Percentiles rank a stretch among this genome's conserved stretches.
These are phyloP conservation scores for Sporothrix phasma DNA, from an alignment of 2,329 filamentous ascomycete genomes.

Conservation along the genomic window DNA sequence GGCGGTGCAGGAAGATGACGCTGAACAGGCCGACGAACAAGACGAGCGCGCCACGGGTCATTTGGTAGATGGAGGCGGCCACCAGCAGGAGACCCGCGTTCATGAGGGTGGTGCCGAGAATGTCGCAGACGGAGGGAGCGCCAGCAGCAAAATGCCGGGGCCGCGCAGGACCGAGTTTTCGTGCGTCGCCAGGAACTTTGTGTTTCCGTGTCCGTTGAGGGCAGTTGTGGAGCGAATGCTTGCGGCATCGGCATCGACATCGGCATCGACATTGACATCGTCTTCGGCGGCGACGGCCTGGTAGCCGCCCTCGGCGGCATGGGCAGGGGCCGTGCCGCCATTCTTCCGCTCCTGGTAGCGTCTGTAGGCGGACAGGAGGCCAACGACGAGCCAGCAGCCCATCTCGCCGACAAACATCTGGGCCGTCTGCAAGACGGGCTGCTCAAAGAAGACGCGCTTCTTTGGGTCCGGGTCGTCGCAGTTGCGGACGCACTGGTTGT, in stretches of 20 bases:
- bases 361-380: constrained; percentile 55
- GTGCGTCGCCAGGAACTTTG: background rate
- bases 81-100: constrained; percentile 91
- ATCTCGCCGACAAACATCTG: constrained; percentile 98
- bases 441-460: constrained; percentile 69
- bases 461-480: constrained; percentile 62
- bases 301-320: constrained; percentile 48
- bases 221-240: constrained; percentile 35
- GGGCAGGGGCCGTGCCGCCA: constrained; percentile 13
- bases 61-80: constrained; percentile 94
- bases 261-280: constrained; percentile 28
- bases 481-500: constrained; percentile 93
- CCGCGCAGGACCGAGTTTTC: constrained; percentile 58
- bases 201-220: constrained; percentile 40
- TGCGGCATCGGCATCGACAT: constrained; percentile 31
- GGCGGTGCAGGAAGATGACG: constrained; percentile 75
- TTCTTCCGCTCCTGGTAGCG: constrained; percentile 34
- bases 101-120: constrained; percentile 92
- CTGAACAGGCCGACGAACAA: constrained; percentile 94
- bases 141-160: constrained; percentile 61
- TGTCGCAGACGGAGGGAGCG: constrained; percentile 89
- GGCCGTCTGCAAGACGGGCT: constrained; percentile 89
- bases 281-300: constrained; percentile 46
- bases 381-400: constrained; percentile 89
- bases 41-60: constrained; percentile 90